Base-by-base conservation (phyloP, 352 stramenopile species). In the Blastocystis sp. region DNA sequence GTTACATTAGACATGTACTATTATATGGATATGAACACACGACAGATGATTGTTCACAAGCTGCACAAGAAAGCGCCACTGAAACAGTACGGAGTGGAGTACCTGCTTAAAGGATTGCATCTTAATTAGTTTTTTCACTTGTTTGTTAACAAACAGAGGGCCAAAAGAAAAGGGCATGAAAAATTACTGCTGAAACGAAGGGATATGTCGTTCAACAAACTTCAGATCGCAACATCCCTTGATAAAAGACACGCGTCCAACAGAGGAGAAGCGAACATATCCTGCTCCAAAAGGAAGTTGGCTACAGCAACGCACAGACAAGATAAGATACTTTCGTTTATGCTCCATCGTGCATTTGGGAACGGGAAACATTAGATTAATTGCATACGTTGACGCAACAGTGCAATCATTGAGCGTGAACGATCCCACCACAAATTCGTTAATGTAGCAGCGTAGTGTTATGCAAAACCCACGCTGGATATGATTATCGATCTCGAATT, bases 301-400 rank as follows among this genome's bases (percentile, higher is more conserved):
- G 26, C n/a, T 81, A 7, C n/a, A 34, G 43, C 43, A 65, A 30
- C 70, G 70, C 11, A 81, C 34, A n/a, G 9, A 62, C 30, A 81
- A 20, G n/a, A 20, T 39, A 3, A 81, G 45, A 26, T 20, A 41
- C 8, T 9, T 16, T 9, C 9, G 50, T 9, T 41, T 62, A 11
- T 18, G 24, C 6, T 34, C 39, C 5, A 81, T 5, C 13, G 70
- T 41, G 39, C 13, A 37, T 11, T 26, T 37, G 16, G 70, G 70
- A 81, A 81, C n/a, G 30, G 45, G 24, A 7, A 62, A 81, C 70
- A 81, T 34, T 45, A 81, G n/a, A 34, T 81, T 81, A 41, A 81
- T 81, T 16, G 43, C 70, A 63, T 81, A 81, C 24, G 45, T 63
- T 16, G 43, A 26, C 9, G 37, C 70, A 9, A 54, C 30, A 37